These are phyloP conservation scores for Jasminum sambac DNA, from an alignment of 257 asterid species.

Conservation along the genomic window DNA sequence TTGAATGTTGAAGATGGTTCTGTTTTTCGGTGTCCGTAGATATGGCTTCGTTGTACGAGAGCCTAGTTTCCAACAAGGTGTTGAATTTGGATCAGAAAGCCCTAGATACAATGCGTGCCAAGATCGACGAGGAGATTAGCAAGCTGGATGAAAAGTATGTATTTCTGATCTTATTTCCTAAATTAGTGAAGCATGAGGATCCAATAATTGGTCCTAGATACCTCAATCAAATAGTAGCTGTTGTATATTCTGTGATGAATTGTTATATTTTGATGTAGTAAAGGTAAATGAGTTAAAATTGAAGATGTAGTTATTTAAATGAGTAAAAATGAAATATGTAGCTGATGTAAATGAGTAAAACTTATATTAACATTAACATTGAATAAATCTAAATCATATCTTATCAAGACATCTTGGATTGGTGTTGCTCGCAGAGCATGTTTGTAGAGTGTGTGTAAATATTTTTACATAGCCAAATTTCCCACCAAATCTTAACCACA, in stretches of 20 bases:
- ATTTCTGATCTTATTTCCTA: neutral
- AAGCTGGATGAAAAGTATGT: slow-evolving; percentile 73
- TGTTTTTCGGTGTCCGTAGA: slow-evolving; percentile 36
- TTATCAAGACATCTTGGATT: neutral
- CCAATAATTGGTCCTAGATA: neutral
- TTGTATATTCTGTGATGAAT: neutral
- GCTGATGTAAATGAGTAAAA: neutral
- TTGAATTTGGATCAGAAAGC: slow-evolving; percentile 67
- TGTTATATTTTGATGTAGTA: too few relatives aligned
- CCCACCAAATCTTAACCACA: too few relatives aligned
- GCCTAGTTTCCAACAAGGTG: slow-evolving; percentile 60
- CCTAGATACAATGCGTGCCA: slow-evolving; percentile 67
- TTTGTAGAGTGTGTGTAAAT: too few relatives aligned
- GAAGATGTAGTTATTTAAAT: too few relatives aligned
- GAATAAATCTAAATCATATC: neutral
- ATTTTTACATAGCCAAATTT: too few relatives aligned
- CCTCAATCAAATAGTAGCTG: neutral
- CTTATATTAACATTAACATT: neutral
- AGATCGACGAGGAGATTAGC: slow-evolving; percentile 64
- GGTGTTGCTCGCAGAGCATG: neutral
- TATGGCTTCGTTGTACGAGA: slow-evolving; percentile 82
- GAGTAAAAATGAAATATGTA: too few relatives aligned
- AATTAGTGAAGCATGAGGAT: neutral
- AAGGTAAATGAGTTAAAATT: too few relatives aligned
- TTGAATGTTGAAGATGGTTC: neutral